Percentiles rank a stretch among this genome's conserved stretches.
Conservation (phyloP, 345 rosid genomes). For the Pistacia atlantica region DNA sequence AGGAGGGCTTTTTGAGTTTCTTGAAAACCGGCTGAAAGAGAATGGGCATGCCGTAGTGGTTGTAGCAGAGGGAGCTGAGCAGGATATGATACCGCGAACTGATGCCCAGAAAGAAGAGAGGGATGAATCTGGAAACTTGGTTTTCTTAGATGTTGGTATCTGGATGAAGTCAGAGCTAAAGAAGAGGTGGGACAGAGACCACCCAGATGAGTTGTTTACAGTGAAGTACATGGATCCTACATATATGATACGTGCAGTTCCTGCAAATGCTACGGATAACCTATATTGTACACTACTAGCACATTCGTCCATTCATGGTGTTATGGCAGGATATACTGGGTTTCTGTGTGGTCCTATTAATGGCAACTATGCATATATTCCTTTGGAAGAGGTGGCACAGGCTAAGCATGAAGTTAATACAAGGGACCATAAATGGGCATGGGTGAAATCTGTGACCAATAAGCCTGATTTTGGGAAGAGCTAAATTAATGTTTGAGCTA, state of each 20-base stretch:
- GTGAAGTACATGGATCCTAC: constrained; percentile 93
- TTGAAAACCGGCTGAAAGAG: constrained; percentile 49
- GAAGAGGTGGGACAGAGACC: constrained; percentile 74
- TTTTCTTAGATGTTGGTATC: constrained; percentile 77
- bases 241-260: constrained; percentile 91
- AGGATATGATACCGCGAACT: constrained; percentile 73
- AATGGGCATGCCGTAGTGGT: constrained; percentile 81
- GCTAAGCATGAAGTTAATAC: constrained; percentile 67
- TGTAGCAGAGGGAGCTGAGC: constrained; percentile 93
- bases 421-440: constrained; percentile 85
- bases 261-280: constrained; percentile 80
- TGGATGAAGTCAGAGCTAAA: constrained; percentile 82
- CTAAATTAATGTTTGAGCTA: neutral
- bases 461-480: constrained; percentile 70
- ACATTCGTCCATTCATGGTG: constrained; percentile 89
- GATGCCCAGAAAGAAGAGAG: constrained; percentile 61
- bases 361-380: constrained; percentile 81
- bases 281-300: constrained; percentile 83
- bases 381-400: constrained; percentile 69
- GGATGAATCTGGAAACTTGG: constrained; percentile 79
- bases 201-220: constrained; percentile 63
- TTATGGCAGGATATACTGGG: constrained; percentile 89
- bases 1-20: constrained; percentile 80
- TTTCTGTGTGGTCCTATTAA: constrained; percentile 84
- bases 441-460: constrained; percentile 83